Evolutionary conservation across 2,329 filamentous ascomycete genomes (phyloP), one percentile per base, ranked within the genome.

Genomic region (Aspergillus fumigatiaffinis): DNA sequence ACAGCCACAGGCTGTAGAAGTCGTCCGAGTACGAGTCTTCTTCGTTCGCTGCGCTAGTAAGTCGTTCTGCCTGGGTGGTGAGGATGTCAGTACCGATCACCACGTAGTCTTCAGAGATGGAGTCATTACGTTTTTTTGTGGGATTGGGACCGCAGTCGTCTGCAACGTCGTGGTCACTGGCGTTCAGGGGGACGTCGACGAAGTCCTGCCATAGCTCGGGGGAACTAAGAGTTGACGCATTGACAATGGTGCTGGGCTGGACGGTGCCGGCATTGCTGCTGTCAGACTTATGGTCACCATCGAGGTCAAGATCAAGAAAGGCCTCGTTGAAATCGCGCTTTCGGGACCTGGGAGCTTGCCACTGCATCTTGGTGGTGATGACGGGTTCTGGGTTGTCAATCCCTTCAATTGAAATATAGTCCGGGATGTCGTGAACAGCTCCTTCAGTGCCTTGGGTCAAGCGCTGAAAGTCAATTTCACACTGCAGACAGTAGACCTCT

Each of bases 221-320:
- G 20, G n/a, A 20, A 20, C n/a, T 46, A 8, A 5, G 7, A 5
- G n/a, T 20, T 3, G 20, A 23, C 20, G 20, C 9, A 14, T 46
- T 20, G 8, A 7, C 3, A 3, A 10, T 20, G 8, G 42, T 12
- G 42, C 3, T 26, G 1, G 80, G 70, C 0, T 82, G 83, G 67
- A 80, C 80, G 0, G 71, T 79, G 0, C 59, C 79, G 2, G 80
- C 80, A 3, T 76, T 74, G 0, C 51, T 79, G 3, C 69, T 80
- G 1, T 38, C 32, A 3, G 44, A 7, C 4, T 21, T 47, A 23
- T 4, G 21, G 9, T 17, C 44, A 5, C 21, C 25, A 9, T 50
- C 26, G 7, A 25, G 9, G 29, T 50, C 25, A 4, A 21, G 48
- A 10, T 50, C 4, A n/a, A 50, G 28, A 35, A 50, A 50, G 3